phyloP scores from a whole-genome alignment of 169 alveolate species.

The Babesia gibsoni region DNA sequence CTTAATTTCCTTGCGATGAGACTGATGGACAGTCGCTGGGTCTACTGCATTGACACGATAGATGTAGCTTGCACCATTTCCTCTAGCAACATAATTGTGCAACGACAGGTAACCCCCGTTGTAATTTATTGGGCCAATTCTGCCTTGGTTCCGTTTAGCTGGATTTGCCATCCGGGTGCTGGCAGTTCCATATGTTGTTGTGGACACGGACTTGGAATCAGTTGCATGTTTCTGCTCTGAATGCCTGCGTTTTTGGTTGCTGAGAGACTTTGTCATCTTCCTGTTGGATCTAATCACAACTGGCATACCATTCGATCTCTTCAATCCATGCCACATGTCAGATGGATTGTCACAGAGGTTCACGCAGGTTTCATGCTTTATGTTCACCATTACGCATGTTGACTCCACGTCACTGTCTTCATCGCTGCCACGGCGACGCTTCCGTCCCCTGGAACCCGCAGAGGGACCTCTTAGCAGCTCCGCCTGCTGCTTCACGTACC shows the following conservation, averaged over 20 bases:
- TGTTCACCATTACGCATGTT: constrained; percentile 66
- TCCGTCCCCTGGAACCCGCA: neutral
- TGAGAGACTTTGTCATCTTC: neutral
- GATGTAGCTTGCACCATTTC: constrained; percentile 33
- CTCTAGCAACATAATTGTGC: constrained; percentile 52
- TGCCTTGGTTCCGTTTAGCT: too few species aligned
- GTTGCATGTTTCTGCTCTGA: neutral
- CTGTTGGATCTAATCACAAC: constrained; percentile 68
- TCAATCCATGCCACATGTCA: constrained; percentile 78
- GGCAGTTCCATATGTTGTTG: neutral
- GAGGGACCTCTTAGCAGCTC: constrained; percentile 29
- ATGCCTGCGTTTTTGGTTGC: neutral
- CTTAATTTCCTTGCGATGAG: constrained; percentile 23
- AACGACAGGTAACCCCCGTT: constrained; percentile 48
- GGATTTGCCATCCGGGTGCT: neutral
- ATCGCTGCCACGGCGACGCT: constrained; percentile 23
- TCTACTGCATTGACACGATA: constrained; percentile 25
- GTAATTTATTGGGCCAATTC: constrained; percentile 60
- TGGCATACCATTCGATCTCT: constrained; percentile 70
- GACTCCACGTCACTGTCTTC: constrained; percentile 54
- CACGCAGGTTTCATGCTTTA: constrained; percentile 46
- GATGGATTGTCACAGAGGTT: constrained; percentile 78
- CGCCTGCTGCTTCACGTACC: constrained; percentile 55
- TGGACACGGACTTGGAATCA: neutral
- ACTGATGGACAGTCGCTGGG: constrained; percentile 5